phyloP scores from a whole-genome alignment of 106 monocot genomes.

The Platanthera guangdongensis region DNA sequence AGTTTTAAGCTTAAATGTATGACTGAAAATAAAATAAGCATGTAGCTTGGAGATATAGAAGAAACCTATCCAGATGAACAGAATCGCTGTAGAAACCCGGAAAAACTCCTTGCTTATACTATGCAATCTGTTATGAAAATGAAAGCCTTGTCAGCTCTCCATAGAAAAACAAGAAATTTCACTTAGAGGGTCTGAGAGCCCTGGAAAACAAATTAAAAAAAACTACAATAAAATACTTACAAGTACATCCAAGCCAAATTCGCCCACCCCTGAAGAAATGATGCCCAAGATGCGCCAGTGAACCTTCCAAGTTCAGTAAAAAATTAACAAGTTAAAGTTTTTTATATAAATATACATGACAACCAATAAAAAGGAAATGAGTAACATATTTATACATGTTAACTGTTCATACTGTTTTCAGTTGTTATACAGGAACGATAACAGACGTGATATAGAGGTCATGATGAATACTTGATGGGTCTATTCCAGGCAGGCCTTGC shows the following conservation, averaged over 20 bases:
- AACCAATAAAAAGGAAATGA: not conserved
- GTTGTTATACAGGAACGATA: no score
- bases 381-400: not conserved
- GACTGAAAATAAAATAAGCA: not conserved
- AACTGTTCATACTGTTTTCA: no score
- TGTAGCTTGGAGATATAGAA: not conserved
- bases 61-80: conserved; percentile 55
- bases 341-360: not conserved
- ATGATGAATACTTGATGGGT: no score
- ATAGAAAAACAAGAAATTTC: not conserved
- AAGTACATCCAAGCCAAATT: conserved; percentile 69
- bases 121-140: conserved; percentile 33
- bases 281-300: conserved; percentile 58
- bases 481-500: no score
- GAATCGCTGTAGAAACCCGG: conserved; percentile 33
- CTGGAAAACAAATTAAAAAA: not conserved
- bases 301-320: conserved; percentile 27
- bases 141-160: not conserved
- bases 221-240: conserved; percentile 13
- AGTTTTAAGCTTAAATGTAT: no score
- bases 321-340: not conserved
- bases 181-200: not conserved
- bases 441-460: no score
- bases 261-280: conserved; percentile 56
- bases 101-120: conserved; percentile 47